Conservation (phyloP, 139 green algal genomes). For the Micractinium sp. region DNA sequence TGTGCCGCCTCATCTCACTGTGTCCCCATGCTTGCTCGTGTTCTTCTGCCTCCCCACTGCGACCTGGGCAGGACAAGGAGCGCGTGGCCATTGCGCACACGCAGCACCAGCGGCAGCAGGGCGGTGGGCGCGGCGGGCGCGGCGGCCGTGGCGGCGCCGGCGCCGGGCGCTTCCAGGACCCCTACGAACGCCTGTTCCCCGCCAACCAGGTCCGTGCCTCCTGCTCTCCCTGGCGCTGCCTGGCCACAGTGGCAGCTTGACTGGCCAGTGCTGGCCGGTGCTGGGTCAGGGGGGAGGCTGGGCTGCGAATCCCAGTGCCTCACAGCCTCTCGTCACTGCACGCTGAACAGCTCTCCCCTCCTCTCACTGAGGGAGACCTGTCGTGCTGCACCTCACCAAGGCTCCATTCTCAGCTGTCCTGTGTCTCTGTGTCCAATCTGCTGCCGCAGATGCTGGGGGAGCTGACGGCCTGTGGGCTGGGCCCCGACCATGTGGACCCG, state of each 20-base stretch:
- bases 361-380: too few relatives aligned
- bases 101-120: conserved; percentile 10
- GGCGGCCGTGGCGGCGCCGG: neutral
- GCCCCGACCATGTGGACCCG: conserved; percentile 32
- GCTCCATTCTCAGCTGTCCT: too few relatives aligned
- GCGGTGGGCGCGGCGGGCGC: neutral
- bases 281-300: too few relatives aligned
- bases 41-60: neutral
- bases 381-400: neutral
- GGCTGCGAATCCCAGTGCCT: too few relatives aligned
- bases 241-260: too few relatives aligned
- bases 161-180: conserved; percentile 5
- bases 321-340: neutral
- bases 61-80: conserved; percentile 7
- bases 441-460: conserved; percentile 43
- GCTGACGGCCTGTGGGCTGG: conserved; percentile 46
- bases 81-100: neutral
- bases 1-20: too few relatives aligned
- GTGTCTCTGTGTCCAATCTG: too few relatives aligned
- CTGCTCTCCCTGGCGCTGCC: neutral
- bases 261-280: too few relatives aligned
- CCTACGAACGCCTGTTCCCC: conserved; percentile 16
- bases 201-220: neutral
- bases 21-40: too few relatives aligned
- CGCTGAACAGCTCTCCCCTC: too few relatives aligned